phyloP scores from a whole-genome alignment of 2,329 filamentous ascomycete genomes.

The Fusarium sp. region DNA sequence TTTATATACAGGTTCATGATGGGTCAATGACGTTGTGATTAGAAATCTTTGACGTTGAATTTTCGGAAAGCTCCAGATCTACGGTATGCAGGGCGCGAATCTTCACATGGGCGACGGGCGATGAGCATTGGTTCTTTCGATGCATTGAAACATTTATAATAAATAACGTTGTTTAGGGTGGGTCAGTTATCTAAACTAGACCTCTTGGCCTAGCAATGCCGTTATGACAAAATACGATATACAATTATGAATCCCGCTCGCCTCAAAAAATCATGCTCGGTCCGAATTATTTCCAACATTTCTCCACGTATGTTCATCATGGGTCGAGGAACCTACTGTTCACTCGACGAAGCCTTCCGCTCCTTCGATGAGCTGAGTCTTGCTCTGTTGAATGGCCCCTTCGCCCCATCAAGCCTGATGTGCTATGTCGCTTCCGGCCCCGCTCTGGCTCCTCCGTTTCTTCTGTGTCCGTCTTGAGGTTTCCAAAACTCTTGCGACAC shows the following conservation, averaged over 20 bases:
- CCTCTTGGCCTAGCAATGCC: not conserved
- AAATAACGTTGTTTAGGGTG: conserved; percentile 17
- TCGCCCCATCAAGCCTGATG: conserved; percentile 8
- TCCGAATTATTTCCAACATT: not conserved
- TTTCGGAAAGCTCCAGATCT: not conserved
- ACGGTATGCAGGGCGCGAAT: not conserved
- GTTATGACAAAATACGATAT: not conserved
- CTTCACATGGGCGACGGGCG: not conserved
- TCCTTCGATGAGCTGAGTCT: conserved; percentile 45
- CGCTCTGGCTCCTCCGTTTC: conserved; percentile 39
- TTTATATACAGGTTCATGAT: conserved; percentile 7
- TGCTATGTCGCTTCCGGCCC: conserved; percentile 38
- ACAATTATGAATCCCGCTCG: conserved; percentile 14
- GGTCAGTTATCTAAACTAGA: conserved; percentile 9
- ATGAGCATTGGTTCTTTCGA: not conserved
- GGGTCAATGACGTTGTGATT: conserved; percentile 29
- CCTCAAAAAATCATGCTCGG: not conserved
- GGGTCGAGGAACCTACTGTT: conserved; percentile 46
- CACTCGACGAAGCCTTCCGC: conserved; percentile 47
- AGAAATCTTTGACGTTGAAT: conserved; percentile 2
- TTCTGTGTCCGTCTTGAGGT: conserved; percentile 38
- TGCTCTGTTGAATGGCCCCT: conserved; percentile 19
- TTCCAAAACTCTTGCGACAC: conserved; percentile 51
- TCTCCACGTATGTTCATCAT: conserved; percentile 14
- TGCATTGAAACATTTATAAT: conserved; percentile 19